Evolutionary conservation across 2,329 filamentous ascomycete species (phyloP).

Genomic region (Colletotrichum sp.): DNA sequence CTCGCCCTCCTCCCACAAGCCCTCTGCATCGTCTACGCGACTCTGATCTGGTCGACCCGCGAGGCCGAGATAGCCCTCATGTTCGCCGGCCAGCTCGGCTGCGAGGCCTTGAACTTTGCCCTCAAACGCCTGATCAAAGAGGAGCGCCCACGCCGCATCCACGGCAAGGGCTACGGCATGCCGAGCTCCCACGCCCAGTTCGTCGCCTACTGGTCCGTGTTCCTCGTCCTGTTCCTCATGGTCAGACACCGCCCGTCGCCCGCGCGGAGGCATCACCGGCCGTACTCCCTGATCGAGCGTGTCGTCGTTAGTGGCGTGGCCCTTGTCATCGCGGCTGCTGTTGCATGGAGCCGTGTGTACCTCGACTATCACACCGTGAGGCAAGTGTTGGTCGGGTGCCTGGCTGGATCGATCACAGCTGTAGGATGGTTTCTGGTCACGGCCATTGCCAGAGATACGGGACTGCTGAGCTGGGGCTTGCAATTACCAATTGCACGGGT

Average conservation of each 20-base stretch:
- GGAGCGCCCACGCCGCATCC: conserved; percentile 81
- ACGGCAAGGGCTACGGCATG: conserved; percentile 98
- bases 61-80: conserved; percentile 89
- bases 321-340: conserved; percentile 65
- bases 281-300: conserved; percentile 68
- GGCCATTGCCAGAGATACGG: conserved; percentile 66
- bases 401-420: conserved; percentile 74
- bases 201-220: conserved; percentile 87
- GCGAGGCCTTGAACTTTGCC: conserved; percentile 88
- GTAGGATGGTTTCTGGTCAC: conserved; percentile 81
- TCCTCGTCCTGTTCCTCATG: conserved; percentile 82
- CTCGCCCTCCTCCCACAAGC: conserved; percentile 93
- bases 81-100: conserved; percentile 89
- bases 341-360: conserved; percentile 86
- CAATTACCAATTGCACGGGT: conserved; percentile 68
- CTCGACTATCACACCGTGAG: conserved; percentile 88
- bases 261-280: conserved; percentile 33
- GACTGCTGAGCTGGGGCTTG: conserved; percentile 75
- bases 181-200: conserved; percentile 94
- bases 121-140: conserved; percentile 93
- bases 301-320: conserved; percentile 58
- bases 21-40: conserved; percentile 87
- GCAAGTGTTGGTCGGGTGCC: conserved; percentile 84
- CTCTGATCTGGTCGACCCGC: conserved; percentile 87
- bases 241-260: conserved; percentile 65